A percentile compares a stretch with the other conserved stretches of the same genome.
phyloP scores from a whole-genome alignment of 2,329 filamentous ascomycete species.

The Claviceps humidiphila region DNA sequence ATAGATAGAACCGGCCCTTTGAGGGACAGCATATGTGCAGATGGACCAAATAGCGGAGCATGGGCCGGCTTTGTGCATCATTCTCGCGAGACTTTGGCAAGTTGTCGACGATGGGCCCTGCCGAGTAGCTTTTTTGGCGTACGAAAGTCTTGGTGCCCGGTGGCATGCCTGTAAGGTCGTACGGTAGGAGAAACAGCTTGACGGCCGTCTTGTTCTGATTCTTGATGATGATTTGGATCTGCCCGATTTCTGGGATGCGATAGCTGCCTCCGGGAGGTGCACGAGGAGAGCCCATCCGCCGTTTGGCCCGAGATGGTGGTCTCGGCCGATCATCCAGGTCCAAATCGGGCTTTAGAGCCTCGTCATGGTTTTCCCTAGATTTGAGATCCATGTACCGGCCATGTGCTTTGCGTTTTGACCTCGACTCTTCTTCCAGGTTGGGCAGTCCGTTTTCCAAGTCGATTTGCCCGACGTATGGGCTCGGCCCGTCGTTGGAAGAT shows the following conservation, averaged over 20 bases:
- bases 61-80: conserved; percentile 42
- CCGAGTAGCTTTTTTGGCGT: conserved; percentile 83
- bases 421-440: conserved; percentile 33
- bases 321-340: conserved; percentile 19
- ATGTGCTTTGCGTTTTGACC: conserved; percentile 35
- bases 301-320: conserved; percentile 27
- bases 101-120: conserved; percentile 69
- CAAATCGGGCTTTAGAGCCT: conserved; percentile 9
- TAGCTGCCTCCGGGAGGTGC: conserved; percentile 80
- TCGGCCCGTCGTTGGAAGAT: conserved; percentile 71
- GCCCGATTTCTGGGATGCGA: conserved; percentile 83
- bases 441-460: conserved; percentile 73
- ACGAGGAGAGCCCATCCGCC: conserved; percentile 35
- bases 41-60: conserved; percentile 80
- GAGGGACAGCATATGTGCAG: conserved; percentile 83
- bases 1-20: conserved; percentile 74
- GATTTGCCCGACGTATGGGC: conserved; percentile 87
- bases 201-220: conserved; percentile 98
- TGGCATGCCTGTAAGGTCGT: conserved; percentile 86
- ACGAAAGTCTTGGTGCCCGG: conserved; percentile 92
- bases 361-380: conserved; percentile 14
- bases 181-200: conserved; percentile 87
- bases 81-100: conserved; percentile 19
- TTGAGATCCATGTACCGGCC: conserved; percentile 28
- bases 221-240: conserved; percentile 93